These are phyloP conservation scores for Paramecium sexaurelia DNA, from an alignment of 73 alveolate species.

Conservation along the genomic window DNA sequence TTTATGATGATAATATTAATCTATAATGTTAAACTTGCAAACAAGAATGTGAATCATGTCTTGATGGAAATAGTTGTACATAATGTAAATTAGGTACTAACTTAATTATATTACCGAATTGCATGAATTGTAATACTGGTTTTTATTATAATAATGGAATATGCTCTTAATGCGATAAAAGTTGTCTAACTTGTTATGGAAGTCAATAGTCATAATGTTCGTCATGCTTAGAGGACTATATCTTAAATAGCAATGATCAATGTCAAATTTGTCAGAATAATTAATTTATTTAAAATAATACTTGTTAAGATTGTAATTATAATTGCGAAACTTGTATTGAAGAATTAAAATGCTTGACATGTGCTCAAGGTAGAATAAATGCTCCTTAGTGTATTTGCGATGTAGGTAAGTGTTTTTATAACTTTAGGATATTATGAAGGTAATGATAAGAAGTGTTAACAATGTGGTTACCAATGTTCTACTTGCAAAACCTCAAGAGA, in stretches of 20 bases:
- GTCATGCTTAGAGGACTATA: background rate
- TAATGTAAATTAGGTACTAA: background rate
- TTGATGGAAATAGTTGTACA: background rate
- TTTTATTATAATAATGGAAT: background rate
- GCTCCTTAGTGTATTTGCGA: background rate
- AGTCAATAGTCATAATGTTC: background rate
- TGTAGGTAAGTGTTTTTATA: background rate
- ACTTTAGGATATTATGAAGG: background rate
- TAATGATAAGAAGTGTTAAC: background rate
- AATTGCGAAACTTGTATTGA: background rate
- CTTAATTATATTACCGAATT: background rate
- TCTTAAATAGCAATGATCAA: background rate
- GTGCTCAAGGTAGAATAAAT: background rate
- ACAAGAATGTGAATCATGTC: background rate
- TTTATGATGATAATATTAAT: background rate
- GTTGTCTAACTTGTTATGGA: background rate
- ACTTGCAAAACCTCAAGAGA: background rate
- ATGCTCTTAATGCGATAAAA: background rate
- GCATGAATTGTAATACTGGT: background rate
- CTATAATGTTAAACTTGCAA: background rate
- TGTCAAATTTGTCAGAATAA: background rate
- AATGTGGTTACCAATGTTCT: background rate
- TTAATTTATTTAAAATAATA: background rate
- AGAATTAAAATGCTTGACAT: background rate
- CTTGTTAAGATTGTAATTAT: background rate